These are phyloP conservation scores for Aureobasidium sp. DNA, from an alignment of 2,329 filamentous ascomycete species.

Conservation along the genomic window DNA sequence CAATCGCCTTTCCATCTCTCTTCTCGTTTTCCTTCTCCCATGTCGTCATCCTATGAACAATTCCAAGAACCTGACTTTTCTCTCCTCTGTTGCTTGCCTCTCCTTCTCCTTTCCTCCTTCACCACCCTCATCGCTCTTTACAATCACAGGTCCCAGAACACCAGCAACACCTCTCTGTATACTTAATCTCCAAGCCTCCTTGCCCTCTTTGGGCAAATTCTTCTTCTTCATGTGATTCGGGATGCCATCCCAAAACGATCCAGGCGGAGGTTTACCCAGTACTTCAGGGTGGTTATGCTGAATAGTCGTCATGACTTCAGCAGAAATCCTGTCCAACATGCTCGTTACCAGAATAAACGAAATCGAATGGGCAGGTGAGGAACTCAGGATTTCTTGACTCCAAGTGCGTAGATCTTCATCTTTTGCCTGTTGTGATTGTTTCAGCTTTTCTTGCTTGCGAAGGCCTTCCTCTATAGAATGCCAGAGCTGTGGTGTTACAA, in stretches of 20 bases:
- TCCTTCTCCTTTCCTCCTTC: constrained; percentile 49
- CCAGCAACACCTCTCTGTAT: constrained; percentile 58
- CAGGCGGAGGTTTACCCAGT: constrained; percentile 21
- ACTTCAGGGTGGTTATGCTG: constrained; percentile 19
- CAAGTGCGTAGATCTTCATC: constrained; percentile 52
- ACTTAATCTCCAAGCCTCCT: constrained; percentile 50
- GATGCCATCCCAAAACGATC: constrained; percentile 15
- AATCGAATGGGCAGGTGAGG: constrained; percentile 72
- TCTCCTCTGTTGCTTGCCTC: constrained; percentile 53
- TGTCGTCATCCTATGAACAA: constrained; percentile 49
- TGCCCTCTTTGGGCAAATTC: constrained; percentile 39
- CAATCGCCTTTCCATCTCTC: too few relatives aligned
- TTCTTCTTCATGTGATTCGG: constrained; percentile 21
- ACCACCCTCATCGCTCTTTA: constrained; percentile 43
- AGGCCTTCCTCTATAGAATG: constrained; percentile 56
- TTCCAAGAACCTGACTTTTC: constrained; percentile 60
- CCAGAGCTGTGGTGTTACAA: constrained; percentile 68
- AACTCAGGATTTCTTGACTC: constrained; percentile 67
- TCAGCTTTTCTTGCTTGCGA: constrained; percentile 42
- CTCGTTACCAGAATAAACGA: constrained; percentile 81
- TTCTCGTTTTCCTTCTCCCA: too few relatives aligned
- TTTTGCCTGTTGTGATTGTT: constrained; percentile 31
- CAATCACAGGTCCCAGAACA: constrained; percentile 58
- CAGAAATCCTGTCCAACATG: constrained; percentile 58
- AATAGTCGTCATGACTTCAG: constrained; percentile 41